Percentiles rank a stretch among this genome's conserved stretches.
Evolutionary conservation across 495 filamentous ascomycete genomes (phyloP).

Genomic region (Hypoxylon crocopeplum): DNA sequence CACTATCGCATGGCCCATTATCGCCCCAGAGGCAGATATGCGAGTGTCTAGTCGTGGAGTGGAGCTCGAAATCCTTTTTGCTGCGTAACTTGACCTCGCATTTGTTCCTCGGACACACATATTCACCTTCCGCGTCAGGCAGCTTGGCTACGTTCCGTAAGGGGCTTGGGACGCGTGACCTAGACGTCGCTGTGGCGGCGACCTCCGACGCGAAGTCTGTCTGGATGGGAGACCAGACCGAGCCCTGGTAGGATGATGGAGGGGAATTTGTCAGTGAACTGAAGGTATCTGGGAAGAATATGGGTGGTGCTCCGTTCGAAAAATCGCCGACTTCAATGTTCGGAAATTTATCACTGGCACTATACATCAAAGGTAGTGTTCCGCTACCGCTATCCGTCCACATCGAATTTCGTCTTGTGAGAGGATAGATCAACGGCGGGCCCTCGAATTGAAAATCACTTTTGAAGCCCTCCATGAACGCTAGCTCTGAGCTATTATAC

Average conservation of each 20-base stretch:
- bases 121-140: background rate
- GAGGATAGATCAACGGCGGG: constrained; percentile 1
- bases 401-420: constrained; percentile 7
- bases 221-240: constrained; percentile 26
- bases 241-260: constrained; percentile 22
- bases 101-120: background rate
- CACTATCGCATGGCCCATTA: constrained; percentile 24
- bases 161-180: constrained; percentile 33
- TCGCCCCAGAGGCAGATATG: constrained; percentile 39
- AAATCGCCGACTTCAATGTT: constrained; percentile 5
- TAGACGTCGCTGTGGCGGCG: background rate
- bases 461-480: background rate
- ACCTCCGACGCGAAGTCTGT: constrained; percentile 28
- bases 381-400: constrained; percentile 17
- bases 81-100: constrained; percentile 1
- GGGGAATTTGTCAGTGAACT: constrained; percentile 17
- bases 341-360: constrained; percentile 15
- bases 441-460: constrained; percentile 5
- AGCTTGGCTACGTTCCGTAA: constrained; percentile 19
- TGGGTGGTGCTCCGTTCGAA: background rate
- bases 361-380: constrained; percentile 8
- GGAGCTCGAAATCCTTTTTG: constrained; percentile 11
- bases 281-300: background rate
- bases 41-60: background rate
- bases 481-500: constrained; percentile 1